A percentile compares a stretch with the other conserved stretches of the same genome.
phyloP scores from a whole-genome alignment of 2,329 filamentous ascomycete genomes.

The Pseudogymnoascus sp. region DNA sequence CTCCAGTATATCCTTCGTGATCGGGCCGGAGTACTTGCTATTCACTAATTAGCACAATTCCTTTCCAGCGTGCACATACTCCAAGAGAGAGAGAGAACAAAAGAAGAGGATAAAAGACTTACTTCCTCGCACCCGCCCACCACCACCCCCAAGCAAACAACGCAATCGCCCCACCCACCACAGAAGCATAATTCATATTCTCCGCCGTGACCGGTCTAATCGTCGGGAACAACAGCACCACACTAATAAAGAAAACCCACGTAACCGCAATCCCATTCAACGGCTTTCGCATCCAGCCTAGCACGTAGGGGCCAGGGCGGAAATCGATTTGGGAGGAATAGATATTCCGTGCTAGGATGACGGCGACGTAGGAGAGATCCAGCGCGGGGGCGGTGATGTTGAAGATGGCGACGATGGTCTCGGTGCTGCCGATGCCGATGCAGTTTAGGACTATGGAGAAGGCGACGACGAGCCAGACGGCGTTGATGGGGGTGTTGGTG shows the following conservation, averaged over 20 bases:
- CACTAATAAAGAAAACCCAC: constrained; percentile 57
- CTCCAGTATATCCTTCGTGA: constrained; percentile 45
- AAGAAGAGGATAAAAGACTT: no score
- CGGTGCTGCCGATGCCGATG: constrained; percentile 43
- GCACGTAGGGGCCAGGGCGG: constrained; percentile 44
- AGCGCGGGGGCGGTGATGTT: constrained; percentile 45
- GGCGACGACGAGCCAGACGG: constrained; percentile 56
- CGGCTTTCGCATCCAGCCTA: constrained; percentile 47
- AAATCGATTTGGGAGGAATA: constrained; percentile 39
- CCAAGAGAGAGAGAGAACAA: no score
- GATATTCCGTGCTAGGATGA: constrained; percentile 50
- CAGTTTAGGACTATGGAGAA: constrained; percentile 46
- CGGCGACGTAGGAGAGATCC: constrained; percentile 49
- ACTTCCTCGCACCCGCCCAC: constrained; percentile 29
- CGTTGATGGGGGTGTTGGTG: constrained; percentile 53
- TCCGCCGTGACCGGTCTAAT: constrained; percentile 37
- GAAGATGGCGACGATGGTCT: constrained; percentile 46
- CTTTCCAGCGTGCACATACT: no score
- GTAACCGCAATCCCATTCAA: constrained; percentile 49
- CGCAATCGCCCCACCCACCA: constrained; percentile 38
- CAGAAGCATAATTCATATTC: constrained; percentile 46
- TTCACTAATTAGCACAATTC: no score
- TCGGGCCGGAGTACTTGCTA: constrained; percentile 51
- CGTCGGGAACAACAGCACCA: constrained; percentile 50
- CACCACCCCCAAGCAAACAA: constrained; percentile 44